Percentiles rank a stretch among this genome's conserved stretches.
phyloP scores from a whole-genome alignment of 148 eudicot genomes.

The Persicaria tinctoria region DNA sequence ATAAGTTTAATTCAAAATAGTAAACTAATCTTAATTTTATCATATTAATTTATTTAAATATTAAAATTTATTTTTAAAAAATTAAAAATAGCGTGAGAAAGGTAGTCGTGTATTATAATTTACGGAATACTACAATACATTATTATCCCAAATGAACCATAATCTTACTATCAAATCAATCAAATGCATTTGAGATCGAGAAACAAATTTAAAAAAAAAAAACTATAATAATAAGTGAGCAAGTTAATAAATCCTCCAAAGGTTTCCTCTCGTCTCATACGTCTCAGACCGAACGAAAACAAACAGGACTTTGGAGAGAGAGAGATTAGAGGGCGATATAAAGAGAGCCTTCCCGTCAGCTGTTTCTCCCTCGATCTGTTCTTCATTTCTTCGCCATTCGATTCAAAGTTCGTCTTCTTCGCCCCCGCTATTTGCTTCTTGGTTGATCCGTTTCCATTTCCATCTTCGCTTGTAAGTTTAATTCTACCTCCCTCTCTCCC shows the following conservation, averaged over 20 bases:
- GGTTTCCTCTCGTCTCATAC: not conserved
- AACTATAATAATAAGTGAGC: not conserved
- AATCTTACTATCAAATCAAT: not conserved
- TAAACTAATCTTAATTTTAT: too few species aligned
- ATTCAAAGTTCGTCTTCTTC: not conserved
- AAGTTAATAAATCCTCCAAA: conserved; percentile 6
- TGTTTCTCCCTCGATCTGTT: conserved; percentile 10
- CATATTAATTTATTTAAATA: too few species aligned
- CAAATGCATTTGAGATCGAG: not conserved
- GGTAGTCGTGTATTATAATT: too few species aligned
- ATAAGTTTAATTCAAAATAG: too few species aligned
- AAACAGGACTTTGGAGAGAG: conserved; percentile 5
- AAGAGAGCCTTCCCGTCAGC: not conserved
- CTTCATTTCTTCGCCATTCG: not conserved
- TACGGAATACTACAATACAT: too few species aligned
- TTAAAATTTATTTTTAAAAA: too few species aligned
- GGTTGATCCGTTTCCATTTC: conserved; percentile 6
- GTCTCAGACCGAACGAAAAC: conserved; percentile 10
- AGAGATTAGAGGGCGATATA: not conserved
- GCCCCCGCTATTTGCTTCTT: conserved; percentile 5
- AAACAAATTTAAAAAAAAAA: not conserved
- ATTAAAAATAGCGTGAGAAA: too few species aligned
- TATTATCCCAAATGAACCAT: too few species aligned
- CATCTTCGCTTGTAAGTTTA: conserved; percentile 11
- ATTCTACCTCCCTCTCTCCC: not conserved